These are phyloP conservation scores for Capsicum pubescens DNA, from an alignment of 257 asterid species.

Conservation along the genomic window DNA sequence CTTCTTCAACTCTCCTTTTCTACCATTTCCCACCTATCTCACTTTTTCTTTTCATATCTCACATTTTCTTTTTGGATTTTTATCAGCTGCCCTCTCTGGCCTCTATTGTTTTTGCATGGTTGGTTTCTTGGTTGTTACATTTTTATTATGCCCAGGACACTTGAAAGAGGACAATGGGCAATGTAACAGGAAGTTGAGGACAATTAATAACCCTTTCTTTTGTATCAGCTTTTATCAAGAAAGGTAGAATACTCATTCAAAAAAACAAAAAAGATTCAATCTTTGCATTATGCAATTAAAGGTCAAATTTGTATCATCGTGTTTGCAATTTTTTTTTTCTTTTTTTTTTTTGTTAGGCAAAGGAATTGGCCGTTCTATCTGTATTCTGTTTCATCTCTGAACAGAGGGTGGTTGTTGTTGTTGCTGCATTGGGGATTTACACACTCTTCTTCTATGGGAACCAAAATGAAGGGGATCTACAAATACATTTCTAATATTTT, in stretches of 20 bases:
- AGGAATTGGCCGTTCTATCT: slow-evolving; percentile 36
- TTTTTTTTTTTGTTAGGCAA: slow-evolving; percentile 47
- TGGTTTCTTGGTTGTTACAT: slow-evolving; percentile 47
- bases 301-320: background rate
- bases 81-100: slow-evolving; percentile 10
- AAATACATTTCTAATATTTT: slow-evolving; percentile 74
- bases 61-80: background rate
- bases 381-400: slow-evolving; percentile 35
- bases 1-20: slow-evolving; percentile 26
- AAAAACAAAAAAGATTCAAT: background rate
- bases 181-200: slow-evolving; percentile 48
- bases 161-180: slow-evolving; percentile 39
- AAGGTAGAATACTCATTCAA: slow-evolving; percentile 40
- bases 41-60: slow-evolving; percentile 21
- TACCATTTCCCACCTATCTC: slow-evolving; percentile 20
- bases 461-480: slow-evolving; percentile 78
- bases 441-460: slow-evolving; percentile 46
- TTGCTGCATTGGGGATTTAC: slow-evolving; percentile 27
- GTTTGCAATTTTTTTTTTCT: slow-evolving; percentile 26
- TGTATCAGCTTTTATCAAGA: slow-evolving; percentile 37
- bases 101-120: slow-evolving; percentile 34
- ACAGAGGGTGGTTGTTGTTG: slow-evolving; percentile 33
- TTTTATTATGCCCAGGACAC: slow-evolving; percentile 32
- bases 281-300: background rate
- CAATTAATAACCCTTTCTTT: slow-evolving; percentile 48